Percentiles rank a stretch among this genome's conserved stretches.
phyloP scores from a whole-genome alignment of 2,329 filamentous ascomycete genomes.

The Aspergillus aculeatinus region DNA sequence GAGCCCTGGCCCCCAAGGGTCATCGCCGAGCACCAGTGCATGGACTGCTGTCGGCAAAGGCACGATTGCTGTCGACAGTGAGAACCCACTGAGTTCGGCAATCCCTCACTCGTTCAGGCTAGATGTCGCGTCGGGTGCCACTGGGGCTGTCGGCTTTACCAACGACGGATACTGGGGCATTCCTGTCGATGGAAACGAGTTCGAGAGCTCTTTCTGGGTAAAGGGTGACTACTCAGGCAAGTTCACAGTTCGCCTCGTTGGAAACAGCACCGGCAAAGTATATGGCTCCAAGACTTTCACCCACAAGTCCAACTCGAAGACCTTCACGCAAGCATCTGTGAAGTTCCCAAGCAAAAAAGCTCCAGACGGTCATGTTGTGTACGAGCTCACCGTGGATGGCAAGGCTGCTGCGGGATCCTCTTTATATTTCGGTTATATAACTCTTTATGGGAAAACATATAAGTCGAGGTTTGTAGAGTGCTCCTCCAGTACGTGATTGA shows the following conservation, averaged over 20 bases:
- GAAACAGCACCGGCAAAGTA: conserved; percentile 16
- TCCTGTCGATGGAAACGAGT: conserved; percentile 22
- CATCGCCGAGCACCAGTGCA: conserved; percentile 45
- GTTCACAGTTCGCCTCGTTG: conserved; percentile 20
- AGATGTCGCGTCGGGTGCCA: conserved; percentile 16
- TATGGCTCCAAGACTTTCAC: conserved; percentile 21
- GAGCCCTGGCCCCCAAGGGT: conserved; percentile 68
- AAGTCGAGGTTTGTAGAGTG: no score
- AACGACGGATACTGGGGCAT: conserved; percentile 41
- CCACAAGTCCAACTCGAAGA: conserved; percentile 13
- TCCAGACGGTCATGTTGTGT: conserved; percentile 17
- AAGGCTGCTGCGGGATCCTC: conserved; percentile 12
- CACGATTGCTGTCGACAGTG: conserved; percentile 49
- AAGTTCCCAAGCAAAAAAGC: conserved; percentile 19
- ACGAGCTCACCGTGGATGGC: conserved; percentile 17
- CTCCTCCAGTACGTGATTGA: no score
- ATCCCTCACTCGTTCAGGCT: conserved; percentile 54
- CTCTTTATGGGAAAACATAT: neutral
- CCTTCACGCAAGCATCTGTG: conserved; percentile 19
- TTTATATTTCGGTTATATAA: conserved; percentile 21
- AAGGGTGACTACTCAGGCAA: conserved; percentile 22
- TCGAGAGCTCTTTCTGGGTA: conserved; percentile 25
- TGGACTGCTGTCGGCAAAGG: conserved; percentile 50
- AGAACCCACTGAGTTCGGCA: conserved; percentile 52
- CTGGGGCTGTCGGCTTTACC: conserved; percentile 33